These are phyloP conservation scores for Pyricularia sp. DNA, from an alignment of 2,329 filamentous ascomycete species.

Conservation along the genomic window DNA sequence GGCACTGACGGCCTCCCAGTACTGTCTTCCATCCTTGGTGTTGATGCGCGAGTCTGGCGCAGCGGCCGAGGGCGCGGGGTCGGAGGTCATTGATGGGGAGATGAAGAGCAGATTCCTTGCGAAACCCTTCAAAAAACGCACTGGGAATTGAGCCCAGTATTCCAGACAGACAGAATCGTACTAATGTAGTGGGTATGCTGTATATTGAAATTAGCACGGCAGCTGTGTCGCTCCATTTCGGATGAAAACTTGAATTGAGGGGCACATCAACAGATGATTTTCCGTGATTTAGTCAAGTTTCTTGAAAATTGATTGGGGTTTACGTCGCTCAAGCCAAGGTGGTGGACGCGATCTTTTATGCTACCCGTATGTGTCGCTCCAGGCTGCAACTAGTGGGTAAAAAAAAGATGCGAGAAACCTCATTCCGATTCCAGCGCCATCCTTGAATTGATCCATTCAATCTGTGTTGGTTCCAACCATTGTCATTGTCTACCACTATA, in stretches of 20 bases:
- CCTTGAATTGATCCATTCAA: background rate
- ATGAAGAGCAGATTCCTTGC: background rate
- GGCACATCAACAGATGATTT: background rate
- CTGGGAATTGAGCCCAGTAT: background rate
- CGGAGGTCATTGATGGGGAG: background rate
- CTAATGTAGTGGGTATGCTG: background rate
- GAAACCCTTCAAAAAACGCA: background rate
- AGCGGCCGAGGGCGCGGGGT: background rate
- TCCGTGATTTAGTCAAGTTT: background rate
- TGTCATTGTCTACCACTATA: no score
- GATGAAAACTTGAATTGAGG: background rate
- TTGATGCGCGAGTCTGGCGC: constrained; percentile 25
- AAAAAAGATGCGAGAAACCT: background rate
- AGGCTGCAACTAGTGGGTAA: background rate
- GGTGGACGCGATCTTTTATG: background rate
- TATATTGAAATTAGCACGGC: background rate
- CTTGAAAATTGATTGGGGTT: background rate
- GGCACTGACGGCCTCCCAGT: constrained; percentile 37
- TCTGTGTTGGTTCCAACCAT: background rate
- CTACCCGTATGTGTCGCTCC: background rate
- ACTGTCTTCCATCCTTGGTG: constrained; percentile 26
- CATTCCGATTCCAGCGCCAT: background rate
- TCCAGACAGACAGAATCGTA: background rate
- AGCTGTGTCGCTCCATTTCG: background rate
- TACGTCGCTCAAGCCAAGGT: background rate